Base-by-base conservation (phyloP, 495 filamentous ascomycete genomes). In the Hypomontagnella monticulosa region DNA sequence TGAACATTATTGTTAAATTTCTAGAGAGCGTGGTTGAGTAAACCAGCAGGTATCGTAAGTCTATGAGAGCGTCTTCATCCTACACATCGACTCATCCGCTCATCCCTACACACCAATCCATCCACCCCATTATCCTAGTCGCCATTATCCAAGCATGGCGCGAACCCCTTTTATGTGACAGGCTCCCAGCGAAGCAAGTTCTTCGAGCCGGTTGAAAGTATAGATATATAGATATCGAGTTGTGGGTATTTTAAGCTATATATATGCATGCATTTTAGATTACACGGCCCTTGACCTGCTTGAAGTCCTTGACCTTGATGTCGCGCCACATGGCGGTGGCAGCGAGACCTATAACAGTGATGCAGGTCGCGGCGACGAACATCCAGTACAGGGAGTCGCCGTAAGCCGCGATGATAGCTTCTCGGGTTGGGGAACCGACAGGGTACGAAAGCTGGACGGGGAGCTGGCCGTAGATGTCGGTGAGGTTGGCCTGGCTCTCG, bases 331-430 rank as follows among this genome's bases (percentile, higher is more conserved):
- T 57, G 14, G 76, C 37, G 12, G 85, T 78, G 50, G 70, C 77
- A 6, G 76, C 72, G 11, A 87, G 44, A 7, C 75, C 79, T n/a
- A 87, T 30, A 10, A 71, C 77, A 72, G 83, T 79, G 15, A 88
- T 74, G 4, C 75, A 77, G 5, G 79, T 78, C n/a, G 74, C 82
- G 4, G 80, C 83, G 69, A 85, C 81, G 44, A 87, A 72, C 83
- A 88, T 85, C 44, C 77, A 75, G 51, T 70, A 78, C 66, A 88
- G 85, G 1, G 81, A 74, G 15, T 84, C 80, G 11, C 80, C 83
- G 67, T 89, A 89, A 9, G 87, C 82, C 32, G 62, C 19, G 10
- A 80, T 67, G 61, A 91, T 89, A 2, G 85, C 88, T 15, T 77
- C 56, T 40, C 87, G 66, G 2, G 77, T 80, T 4, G 78, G 74